phyloP scores from a whole-genome alignment of 345 rosid species.

The Abelmoschus esculentus region DNA sequence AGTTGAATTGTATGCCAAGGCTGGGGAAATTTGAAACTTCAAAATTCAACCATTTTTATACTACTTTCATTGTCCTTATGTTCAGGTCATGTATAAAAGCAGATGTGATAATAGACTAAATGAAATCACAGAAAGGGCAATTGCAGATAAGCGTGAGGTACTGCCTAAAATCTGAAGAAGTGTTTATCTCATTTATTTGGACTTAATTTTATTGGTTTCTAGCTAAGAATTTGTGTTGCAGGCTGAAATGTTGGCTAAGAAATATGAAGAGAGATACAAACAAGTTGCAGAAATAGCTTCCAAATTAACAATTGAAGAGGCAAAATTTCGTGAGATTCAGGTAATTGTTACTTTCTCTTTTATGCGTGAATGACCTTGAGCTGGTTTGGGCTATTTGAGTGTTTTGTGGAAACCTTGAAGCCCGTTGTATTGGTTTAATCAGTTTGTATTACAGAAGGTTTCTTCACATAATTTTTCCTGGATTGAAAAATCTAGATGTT shows the following conservation, averaged over 20 bases:
- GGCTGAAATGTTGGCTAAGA: constrained; percentile 85
- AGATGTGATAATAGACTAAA: constrained; percentile 93
- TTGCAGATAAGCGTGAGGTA: constrained; percentile 94
- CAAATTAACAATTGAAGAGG: constrained; percentile 89
- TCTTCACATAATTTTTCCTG: background rate
- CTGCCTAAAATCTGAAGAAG: constrained; percentile 3
- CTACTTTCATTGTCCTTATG: constrained; percentile 1
- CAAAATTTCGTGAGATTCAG: constrained; percentile 87
- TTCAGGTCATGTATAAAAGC: constrained; percentile 80
- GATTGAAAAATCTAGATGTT: background rate
- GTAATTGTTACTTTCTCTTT: constrained; percentile 27
- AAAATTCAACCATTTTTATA: constrained; percentile 7
- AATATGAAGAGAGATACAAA: constrained; percentile 95
- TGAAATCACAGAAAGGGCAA: constrained; percentile 91
- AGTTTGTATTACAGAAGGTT: background rate
- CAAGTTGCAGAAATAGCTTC: constrained; percentile 95
- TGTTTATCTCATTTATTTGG: constrained; percentile 6
- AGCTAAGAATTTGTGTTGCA: constrained; percentile 28
- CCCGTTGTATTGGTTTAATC: background rate
- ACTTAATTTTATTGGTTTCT: constrained; percentile 14
- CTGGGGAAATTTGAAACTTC: constrained; percentile 6
- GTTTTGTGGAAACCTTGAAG: background rate
- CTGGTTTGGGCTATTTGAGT: constrained; percentile 1
- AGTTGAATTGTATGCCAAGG: background rate
- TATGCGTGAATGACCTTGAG: background rate